These are phyloP conservation scores for Xylaria cubensis DNA, from an alignment of 495 filamentous ascomycete species.

Conservation along the genomic window DNA sequence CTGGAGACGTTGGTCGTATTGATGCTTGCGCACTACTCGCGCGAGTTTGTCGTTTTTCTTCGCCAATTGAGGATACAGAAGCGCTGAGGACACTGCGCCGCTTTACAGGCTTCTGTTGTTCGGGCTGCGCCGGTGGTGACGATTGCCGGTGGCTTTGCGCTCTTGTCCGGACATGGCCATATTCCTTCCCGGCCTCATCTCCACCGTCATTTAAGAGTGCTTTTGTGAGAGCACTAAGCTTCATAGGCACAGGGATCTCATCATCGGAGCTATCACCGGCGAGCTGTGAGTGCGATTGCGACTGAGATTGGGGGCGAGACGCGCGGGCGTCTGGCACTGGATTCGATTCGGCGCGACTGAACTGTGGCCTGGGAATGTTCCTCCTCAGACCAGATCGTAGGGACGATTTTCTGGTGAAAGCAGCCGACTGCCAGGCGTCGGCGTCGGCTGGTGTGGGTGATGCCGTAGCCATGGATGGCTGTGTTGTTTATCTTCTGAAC, in stretches of 20 bases:
- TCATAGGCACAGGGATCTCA: constrained; percentile 72
- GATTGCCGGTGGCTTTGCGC: constrained; percentile 50
- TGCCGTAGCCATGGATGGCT: constrained; percentile 41
- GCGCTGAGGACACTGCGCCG: constrained; percentile 41
- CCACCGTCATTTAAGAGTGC: constrained; percentile 73
- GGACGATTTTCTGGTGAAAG: constrained; percentile 48
- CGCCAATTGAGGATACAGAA: constrained; percentile 41
- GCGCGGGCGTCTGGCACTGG: constrained; percentile 35
- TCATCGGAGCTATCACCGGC: constrained; percentile 77
- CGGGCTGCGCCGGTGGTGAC: constrained; percentile 56
- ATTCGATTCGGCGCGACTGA: constrained; percentile 48
- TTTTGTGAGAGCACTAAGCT: constrained; percentile 80
- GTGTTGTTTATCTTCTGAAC: constrained; percentile 23
- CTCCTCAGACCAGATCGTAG: constrained; percentile 52
- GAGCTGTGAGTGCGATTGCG: constrained; percentile 10
- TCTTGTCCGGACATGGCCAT: constrained; percentile 65
- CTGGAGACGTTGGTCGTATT: constrained; percentile 46
- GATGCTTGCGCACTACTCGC: constrained; percentile 47
- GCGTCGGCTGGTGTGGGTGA: constrained; percentile 46
- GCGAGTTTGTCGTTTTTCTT: constrained; percentile 47
- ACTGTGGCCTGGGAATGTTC: constrained; percentile 40
- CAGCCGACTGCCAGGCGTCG: constrained; percentile 42
- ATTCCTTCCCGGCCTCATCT: constrained; percentile 58
- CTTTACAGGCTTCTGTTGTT: constrained; percentile 49
- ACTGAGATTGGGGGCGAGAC: constrained; percentile 36